Evolutionary conservation across 345 rosid species (phyloP).

Genomic region (Passiflora organensis): DNA sequence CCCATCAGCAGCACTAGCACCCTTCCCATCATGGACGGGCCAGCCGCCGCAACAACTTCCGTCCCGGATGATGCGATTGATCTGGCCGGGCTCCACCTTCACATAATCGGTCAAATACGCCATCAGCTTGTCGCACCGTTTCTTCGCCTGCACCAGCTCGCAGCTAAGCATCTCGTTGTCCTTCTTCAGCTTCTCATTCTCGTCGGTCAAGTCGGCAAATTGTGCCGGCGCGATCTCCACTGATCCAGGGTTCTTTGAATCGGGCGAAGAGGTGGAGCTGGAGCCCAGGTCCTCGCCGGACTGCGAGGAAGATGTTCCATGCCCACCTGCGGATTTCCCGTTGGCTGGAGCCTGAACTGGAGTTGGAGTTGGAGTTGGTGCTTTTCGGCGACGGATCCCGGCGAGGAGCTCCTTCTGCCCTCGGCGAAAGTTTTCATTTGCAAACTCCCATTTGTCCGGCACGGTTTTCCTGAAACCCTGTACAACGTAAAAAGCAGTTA

Average conservation of each 20-base stretch:
- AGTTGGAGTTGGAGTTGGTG: constrained; percentile 27
- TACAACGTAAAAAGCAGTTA: neutral
- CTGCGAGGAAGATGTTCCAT: constrained; percentile 38
- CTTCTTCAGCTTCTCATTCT: constrained; percentile 76
- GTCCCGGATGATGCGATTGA: constrained; percentile 54
- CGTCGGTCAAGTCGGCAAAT: constrained; percentile 56
- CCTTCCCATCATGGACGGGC: constrained; percentile 11
- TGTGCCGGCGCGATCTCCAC: constrained; percentile 40
- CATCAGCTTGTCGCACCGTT: constrained; percentile 63
- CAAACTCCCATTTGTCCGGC: constrained; percentile 86
- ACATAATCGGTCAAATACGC: constrained; percentile 52
- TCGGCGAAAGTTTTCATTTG: constrained; percentile 59
- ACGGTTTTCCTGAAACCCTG: constrained; percentile 76
- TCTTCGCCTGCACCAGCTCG: constrained; percentile 77
- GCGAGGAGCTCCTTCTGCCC: constrained; percentile 48
- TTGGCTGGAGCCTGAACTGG: constrained; percentile 12
- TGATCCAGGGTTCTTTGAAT: constrained; percentile 72
- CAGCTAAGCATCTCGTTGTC: constrained; percentile 66
- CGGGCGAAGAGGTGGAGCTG: constrained; percentile 70
- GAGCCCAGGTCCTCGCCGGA: constrained; percentile 78
- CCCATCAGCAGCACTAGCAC: no score
- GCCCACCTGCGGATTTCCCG: constrained; percentile 26
- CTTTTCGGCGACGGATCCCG: constrained; percentile 50
- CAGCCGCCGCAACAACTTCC: constrained; percentile 28
- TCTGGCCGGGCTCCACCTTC: constrained; percentile 68